These are phyloP conservation scores for Phytopythium aichiense DNA, from an alignment of 352 stramenopile genomes.

Conservation along the genomic window DNA sequence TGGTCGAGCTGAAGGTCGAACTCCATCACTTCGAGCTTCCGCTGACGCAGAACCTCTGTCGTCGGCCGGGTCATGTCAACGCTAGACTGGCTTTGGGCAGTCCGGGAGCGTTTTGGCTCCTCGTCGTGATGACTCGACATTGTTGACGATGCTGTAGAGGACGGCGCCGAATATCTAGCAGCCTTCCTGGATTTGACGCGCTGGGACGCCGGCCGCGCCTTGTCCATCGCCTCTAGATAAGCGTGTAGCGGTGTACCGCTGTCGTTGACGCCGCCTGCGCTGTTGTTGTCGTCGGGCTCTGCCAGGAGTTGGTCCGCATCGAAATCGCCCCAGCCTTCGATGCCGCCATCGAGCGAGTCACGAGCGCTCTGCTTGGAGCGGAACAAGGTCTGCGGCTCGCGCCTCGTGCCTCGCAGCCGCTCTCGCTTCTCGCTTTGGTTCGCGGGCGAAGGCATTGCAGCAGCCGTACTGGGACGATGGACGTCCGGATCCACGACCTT, in stretches of 20 bases:
- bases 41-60: slow-evolving; percentile 27
- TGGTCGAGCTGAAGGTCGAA: slow-evolving; percentile 9
- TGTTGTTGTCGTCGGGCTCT: slow-evolving; percentile 7
- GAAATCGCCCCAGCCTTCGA: slow-evolving; percentile 54
- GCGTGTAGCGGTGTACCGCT: neutral
- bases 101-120: neutral
- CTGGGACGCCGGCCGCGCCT: neutral
- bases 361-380: neutral
- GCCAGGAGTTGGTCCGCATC: slow-evolving; percentile 43
- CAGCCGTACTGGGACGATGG: slow-evolving; percentile 23
- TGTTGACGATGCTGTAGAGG: neutral
- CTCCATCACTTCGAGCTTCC: slow-evolving; percentile 24
- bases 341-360: neutral
- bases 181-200: neutral
- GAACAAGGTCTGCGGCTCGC: neutral
- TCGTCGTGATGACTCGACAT: neutral
- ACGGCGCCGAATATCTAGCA: slow-evolving; percentile 3
- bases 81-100: neutral
- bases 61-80: slow-evolving; percentile 6
- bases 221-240: neutral
- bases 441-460: neutral
- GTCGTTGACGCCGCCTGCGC: neutral
- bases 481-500: neutral
- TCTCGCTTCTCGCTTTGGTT: slow-evolving; percentile 1
- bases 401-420: neutral